Conservation (phyloP, 768 basidiomycete genomes). For the Pleurotus salmoneostramineus region DNA sequence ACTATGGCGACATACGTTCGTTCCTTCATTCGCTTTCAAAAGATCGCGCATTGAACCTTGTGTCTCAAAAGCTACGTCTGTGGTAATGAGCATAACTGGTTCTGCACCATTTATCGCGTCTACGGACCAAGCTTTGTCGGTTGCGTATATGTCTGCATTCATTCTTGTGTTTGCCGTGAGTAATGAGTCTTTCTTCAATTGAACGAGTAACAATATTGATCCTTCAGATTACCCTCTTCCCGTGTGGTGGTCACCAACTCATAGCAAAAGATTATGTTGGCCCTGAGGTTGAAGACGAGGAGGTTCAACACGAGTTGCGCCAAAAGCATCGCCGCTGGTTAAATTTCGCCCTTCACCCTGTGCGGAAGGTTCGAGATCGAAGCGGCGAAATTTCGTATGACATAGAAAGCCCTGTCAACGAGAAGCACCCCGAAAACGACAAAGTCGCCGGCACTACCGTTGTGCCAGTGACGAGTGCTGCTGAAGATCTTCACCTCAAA, state of each 20-base stretch:
- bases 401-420: background rate
- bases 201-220: background rate
- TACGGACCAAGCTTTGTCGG: conserved; percentile 53
- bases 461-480: background rate
- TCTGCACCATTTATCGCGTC: conserved; percentile 58
- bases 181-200: background rate
- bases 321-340: conserved; percentile 26
- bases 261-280: conserved; percentile 63
- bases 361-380: conserved; percentile 7
- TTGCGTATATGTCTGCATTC: conserved; percentile 65
- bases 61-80: conserved; percentile 50
- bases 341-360: conserved; percentile 13
- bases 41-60: background rate
- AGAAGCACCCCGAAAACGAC: conserved; percentile 4
- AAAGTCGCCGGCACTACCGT: background rate
- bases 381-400: background rate
- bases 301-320: conserved; percentile 42
- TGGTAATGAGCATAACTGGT: conserved; percentile 60
- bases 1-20: conserved; percentile 70
- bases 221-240: conserved; percentile 58
- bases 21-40: conserved; percentile 1
- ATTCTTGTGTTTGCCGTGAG: conserved; percentile 56
- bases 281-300: conserved; percentile 56
- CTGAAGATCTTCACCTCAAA: background rate
- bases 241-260: conserved; percentile 51